A percentile compares a stretch with the other conserved stretches of the same genome.
phyloP scores from a whole-genome alignment of 768 basidiomycete genomes.

The Crepidotus variabilis region DNA sequence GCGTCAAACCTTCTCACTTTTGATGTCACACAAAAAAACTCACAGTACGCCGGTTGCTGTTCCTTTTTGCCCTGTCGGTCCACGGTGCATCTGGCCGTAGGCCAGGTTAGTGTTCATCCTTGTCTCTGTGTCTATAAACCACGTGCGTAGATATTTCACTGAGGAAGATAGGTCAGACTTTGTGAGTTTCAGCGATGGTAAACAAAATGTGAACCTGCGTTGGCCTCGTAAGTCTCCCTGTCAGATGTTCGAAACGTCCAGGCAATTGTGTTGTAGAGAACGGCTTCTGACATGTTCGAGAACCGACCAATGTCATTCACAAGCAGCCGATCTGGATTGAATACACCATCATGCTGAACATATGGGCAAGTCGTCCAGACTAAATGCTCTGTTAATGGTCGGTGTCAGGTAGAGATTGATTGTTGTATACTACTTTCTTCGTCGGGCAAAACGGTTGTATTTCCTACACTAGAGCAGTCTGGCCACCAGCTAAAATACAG shows the following conservation, averaged over 20 bases:
- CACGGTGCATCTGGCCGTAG: constrained; percentile 48
- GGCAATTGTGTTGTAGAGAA: constrained; percentile 58
- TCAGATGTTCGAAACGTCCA: constrained; percentile 41
- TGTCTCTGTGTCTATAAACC: constrained; percentile 56
- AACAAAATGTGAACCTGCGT: constrained; percentile 27
- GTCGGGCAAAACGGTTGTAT: constrained; percentile 51
- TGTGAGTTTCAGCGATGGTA: not conserved
- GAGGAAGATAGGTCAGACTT: constrained; percentile 2
- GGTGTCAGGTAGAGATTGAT: not conserved
- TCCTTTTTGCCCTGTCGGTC: constrained; percentile 34
- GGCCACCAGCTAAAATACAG: constrained; percentile 51
- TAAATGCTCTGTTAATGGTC: constrained; percentile 2
- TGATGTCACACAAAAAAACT: not conserved
- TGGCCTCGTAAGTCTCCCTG: constrained; percentile 37
- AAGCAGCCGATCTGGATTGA: constrained; percentile 59
- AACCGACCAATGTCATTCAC: constrained; percentile 56
- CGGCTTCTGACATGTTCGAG: constrained; percentile 50
- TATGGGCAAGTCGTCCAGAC: constrained; percentile 62
- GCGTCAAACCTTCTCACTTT: not conserved
- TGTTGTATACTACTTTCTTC: constrained; percentile 37
- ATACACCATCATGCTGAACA: constrained; percentile 49
- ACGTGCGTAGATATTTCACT: constrained; percentile 46
- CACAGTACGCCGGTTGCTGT: constrained; percentile 49
- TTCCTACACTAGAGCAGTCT: constrained; percentile 53
- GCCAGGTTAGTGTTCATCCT: constrained; percentile 63